Evolutionary conservation across 2,329 filamentous ascomycete genomes (phyloP).

Genomic region (Stagonosporopsis cucurbitacearum): DNA sequence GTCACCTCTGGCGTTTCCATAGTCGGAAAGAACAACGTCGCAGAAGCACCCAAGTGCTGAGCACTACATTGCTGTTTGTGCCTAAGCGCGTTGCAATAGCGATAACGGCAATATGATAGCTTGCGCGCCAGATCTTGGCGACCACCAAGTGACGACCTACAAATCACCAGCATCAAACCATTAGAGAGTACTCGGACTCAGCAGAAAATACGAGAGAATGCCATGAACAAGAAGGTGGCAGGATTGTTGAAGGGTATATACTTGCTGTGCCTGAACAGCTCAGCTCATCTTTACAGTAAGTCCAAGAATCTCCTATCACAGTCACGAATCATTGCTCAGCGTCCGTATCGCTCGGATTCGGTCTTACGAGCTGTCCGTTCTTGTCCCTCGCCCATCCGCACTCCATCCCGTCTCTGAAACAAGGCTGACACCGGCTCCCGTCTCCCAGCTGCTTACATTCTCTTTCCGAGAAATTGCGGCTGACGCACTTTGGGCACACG

Average conservation of each 20-base stretch:
- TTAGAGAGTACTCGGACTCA: background rate
- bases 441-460: constrained; percentile 25
- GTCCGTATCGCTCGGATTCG: background rate
- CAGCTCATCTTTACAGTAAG: no score
- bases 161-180: no score
- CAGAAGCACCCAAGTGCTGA: constrained; percentile 3
- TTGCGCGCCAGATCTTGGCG: constrained; percentile 1
- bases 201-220: background rate
- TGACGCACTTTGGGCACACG: constrained; percentile 22
- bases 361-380: constrained; percentile 7
- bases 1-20: constrained; percentile 50
- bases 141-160: background rate
- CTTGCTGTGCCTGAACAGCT: background rate
- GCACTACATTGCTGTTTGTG: constrained; percentile 22
- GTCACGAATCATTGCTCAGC: background rate
- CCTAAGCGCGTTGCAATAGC: background rate
- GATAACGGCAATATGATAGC: constrained; percentile 11
- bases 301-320: background rate
- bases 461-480: constrained; percentile 13
- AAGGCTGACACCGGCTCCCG: constrained; percentile 25
- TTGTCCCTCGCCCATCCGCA: constrained; percentile 21
- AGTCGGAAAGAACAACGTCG: background rate
- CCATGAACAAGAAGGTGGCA: background rate
- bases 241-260: background rate
- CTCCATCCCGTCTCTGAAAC: constrained; percentile 7